These are phyloP conservation scores for Xerocomus spinulosus DNA, from an alignment of 768 basidiomycete species.

Conservation along the genomic window DNA sequence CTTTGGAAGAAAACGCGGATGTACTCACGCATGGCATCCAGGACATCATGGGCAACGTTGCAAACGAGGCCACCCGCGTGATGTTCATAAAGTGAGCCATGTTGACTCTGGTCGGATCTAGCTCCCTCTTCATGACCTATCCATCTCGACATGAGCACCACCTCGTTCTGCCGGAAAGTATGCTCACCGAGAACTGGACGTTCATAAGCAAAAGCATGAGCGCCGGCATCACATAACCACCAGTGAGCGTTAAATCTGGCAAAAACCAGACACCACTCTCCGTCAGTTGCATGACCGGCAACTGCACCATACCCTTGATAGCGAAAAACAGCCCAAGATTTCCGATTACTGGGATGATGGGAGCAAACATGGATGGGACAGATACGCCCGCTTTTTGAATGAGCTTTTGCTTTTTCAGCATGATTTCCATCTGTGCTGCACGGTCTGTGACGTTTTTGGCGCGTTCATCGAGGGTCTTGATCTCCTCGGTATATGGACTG, in stretches of 20 bases:
- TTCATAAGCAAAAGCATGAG: constrained; percentile 57
- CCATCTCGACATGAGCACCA: constrained; percentile 2
- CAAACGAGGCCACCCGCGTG: constrained; percentile 54
- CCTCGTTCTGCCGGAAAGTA: not conserved
- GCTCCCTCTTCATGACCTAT: constrained; percentile 47
- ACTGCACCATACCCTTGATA: constrained; percentile 61
- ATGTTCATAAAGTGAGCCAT: constrained; percentile 67
- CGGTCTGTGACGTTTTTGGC: constrained; percentile 34
- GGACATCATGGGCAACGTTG: constrained; percentile 48
- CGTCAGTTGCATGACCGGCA: constrained; percentile 71
- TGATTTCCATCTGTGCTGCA: constrained; percentile 38
- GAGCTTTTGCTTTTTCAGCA: constrained; percentile 46
- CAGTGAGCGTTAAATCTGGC: constrained; percentile 79
- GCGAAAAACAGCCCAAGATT: constrained; percentile 83
- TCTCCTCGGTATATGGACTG: constrained; percentile 38
- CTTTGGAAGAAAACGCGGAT: not conserved
- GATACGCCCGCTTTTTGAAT: constrained; percentile 64
- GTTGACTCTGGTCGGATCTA: constrained; percentile 48
- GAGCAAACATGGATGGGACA: constrained; percentile 48
- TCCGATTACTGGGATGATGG: constrained; percentile 68
- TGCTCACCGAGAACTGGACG: constrained; percentile 60
- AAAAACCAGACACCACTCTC: constrained; percentile 71
- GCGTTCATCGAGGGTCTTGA: constrained; percentile 50
- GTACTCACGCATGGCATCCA: constrained; percentile 62
- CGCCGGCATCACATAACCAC: constrained; percentile 68